These are phyloP conservation scores for Candida palmyrensis DNA, from an alignment of 805 yeast genomes.

Conservation along the genomic window DNA sequence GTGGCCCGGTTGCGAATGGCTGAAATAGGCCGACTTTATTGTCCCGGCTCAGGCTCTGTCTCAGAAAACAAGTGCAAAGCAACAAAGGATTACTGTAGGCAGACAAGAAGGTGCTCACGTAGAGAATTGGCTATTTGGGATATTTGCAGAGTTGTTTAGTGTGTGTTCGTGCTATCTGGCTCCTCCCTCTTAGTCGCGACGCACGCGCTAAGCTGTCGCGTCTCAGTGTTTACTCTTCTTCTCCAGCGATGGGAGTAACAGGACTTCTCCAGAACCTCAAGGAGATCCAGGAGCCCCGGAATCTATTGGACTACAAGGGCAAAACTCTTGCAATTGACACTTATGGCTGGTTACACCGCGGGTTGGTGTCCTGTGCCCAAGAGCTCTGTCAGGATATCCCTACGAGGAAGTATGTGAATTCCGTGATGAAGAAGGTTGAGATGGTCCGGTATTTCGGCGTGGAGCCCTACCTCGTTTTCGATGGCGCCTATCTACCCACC, in stretches of 20 bases:
- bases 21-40: too few relatives aligned
- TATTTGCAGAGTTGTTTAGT: too few relatives aligned
- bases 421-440: slow-evolving; percentile 59
- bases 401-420: slow-evolving; percentile 67
- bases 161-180: too few relatives aligned
- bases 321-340: slow-evolving; percentile 88
- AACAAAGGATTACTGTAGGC: too few relatives aligned
- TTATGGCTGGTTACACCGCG: slow-evolving; percentile 93
- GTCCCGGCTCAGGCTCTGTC: too few relatives aligned
- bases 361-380: slow-evolving; percentile 75
- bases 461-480: slow-evolving; percentile 85
- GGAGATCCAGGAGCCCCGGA: slow-evolving; percentile 58
- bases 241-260: slow-evolving; percentile 76
- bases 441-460: slow-evolving; percentile 67
- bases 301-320: slow-evolving; percentile 62
- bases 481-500: slow-evolving; percentile 82
- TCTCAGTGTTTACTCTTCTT: too few relatives aligned
- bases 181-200: too few relatives aligned
- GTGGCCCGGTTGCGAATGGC: too few relatives aligned
- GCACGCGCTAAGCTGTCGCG: too few relatives aligned
- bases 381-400: slow-evolving; percentile 70
- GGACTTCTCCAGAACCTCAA: slow-evolving; percentile 80
- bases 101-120: too few relatives aligned
- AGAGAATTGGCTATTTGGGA: too few relatives aligned
- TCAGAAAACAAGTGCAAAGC: too few relatives aligned